These are phyloP conservation scores for Berberis thunbergii DNA, from an alignment of 164 flowering plant genomes.

Conservation along the genomic window DNA sequence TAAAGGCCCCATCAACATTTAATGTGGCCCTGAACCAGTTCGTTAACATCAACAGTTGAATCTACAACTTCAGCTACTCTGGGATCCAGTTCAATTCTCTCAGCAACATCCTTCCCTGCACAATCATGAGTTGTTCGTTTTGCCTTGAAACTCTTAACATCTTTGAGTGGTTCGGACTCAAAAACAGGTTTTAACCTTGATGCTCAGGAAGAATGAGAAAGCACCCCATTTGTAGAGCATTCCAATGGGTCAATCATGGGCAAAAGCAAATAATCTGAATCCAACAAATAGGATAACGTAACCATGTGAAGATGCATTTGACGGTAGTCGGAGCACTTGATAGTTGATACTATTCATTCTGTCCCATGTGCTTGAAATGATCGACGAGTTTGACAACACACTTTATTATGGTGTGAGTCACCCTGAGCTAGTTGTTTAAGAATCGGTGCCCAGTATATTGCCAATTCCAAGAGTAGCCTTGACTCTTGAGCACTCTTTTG, in stretches of 20 bases:
- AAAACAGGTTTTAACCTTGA: conserved; percentile 31
- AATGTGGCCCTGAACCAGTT: conserved; percentile 19
- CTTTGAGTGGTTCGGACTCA: conserved; percentile 37
- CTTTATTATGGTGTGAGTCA: conserved; percentile 62
- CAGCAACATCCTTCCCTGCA: conserved; percentile 40
- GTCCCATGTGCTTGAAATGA: conserved; percentile 94
- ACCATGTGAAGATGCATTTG: conserved; percentile 71
- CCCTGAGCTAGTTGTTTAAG: conserved; percentile 80
- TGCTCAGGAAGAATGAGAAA: conserved; percentile 48
- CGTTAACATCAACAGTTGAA: conserved; percentile 15
- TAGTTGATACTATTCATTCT: conserved; percentile 88
- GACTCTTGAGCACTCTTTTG: conserved; percentile 68
- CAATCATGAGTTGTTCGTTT: conserved; percentile 63
- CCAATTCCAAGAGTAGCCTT: conserved; percentile 49
- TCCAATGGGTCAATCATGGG: conserved; percentile 78
- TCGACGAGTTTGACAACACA: conserved; percentile 89
- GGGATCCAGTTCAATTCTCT: conserved; percentile 25
- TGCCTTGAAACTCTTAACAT: conserved; percentile 40
- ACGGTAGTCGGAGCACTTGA: conserved; percentile 65
- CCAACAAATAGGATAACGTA: conserved; percentile 62
- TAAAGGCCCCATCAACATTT: conserved; percentile 15
- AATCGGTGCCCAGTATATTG: conserved; percentile 69
- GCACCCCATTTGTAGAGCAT: conserved; percentile 68
- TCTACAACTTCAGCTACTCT: conserved; percentile 11
- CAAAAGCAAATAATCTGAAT: conserved; percentile 73